A percentile compares a stretch with the other conserved stretches of the same genome.
These are phyloP conservation scores for Aspergillus flavus DNA, from an alignment of 2,329 filamentous ascomycete genomes.

Conservation along the genomic window DNA sequence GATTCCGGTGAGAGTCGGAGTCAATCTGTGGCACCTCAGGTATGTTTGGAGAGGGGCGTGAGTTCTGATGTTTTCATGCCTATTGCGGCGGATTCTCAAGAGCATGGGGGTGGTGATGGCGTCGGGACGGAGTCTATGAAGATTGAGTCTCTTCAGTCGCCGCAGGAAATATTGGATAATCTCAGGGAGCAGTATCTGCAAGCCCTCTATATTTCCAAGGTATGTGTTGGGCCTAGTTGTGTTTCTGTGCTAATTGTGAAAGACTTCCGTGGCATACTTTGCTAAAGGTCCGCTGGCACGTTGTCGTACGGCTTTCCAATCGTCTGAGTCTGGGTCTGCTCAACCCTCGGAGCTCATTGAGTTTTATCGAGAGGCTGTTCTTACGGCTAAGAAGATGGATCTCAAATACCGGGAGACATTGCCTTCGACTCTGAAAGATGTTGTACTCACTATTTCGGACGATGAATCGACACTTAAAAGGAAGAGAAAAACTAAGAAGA, in stretches of 20 bases:
- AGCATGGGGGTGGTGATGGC: constrained; percentile 13
- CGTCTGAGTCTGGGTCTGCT: constrained; percentile 25
- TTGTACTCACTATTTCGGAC: constrained; percentile 40
- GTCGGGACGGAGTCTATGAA: constrained; percentile 6
- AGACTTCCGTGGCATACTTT: constrained; percentile 55
- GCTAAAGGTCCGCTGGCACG: constrained; percentile 54
- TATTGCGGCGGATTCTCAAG: constrained; percentile 22
- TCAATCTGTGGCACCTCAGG: constrained; percentile 18
- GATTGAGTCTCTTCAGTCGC: constrained; percentile 27
- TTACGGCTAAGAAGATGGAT: constrained; percentile 51
- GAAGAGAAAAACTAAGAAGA: constrained; percentile 42
- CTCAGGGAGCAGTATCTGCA: constrained; percentile 46
- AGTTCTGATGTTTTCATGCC: constrained; percentile 13
- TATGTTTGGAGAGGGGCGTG: constrained; percentile 14
- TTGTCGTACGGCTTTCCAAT: constrained; percentile 44
- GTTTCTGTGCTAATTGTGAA: constrained; percentile 17
- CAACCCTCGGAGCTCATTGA: constrained; percentile 33
- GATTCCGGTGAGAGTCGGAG: constrained; percentile 22
- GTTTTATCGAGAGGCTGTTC: constrained; percentile 46
- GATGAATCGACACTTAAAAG: constrained; percentile 32
- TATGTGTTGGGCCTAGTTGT: constrained; percentile 18
- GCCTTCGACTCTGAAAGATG: constrained; percentile 41
- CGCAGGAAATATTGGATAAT: constrained; percentile 39
- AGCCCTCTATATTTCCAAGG: constrained; percentile 48
- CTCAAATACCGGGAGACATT: constrained; percentile 51